phyloP scores from a whole-genome alignment of 1,139 yeast genomes.

The Scheffersomyces titani region DNA sequence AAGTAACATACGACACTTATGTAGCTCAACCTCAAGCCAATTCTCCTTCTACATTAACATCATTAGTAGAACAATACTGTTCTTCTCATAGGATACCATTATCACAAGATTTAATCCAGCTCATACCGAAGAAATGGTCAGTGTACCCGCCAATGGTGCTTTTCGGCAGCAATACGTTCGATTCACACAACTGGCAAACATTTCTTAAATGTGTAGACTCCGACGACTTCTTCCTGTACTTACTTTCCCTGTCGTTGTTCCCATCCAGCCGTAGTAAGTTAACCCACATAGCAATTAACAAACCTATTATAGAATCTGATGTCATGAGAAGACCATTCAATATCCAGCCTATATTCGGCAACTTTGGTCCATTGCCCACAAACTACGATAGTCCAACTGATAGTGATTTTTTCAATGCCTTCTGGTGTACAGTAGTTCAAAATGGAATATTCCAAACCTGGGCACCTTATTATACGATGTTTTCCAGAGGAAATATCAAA shows the following conservation, averaged over 20 bases:
- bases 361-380: slow-evolving; percentile 54
- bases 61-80: not conserved
- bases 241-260: slow-evolving; percentile 17
- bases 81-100: not conserved
- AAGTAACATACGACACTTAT: not conserved
- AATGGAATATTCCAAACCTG: slow-evolving; percentile 78
- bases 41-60: not conserved
- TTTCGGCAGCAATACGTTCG: slow-evolving; percentile 48
- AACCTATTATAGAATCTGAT: slow-evolving; percentile 61
- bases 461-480: slow-evolving; percentile 89
- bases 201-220: slow-evolving; percentile 13
- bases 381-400: slow-evolving; percentile 37
- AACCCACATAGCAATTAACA: slow-evolving; percentile 72
- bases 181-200: slow-evolving; percentile 32
- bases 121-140: slow-evolving; percentile 56
- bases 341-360: slow-evolving; percentile 61
- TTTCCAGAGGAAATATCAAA: slow-evolving; percentile 83
- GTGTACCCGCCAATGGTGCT: slow-evolving; percentile 70
- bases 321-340: slow-evolving; percentile 64
- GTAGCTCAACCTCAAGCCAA: not conserved
- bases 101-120: not conserved
- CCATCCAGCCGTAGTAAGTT: slow-evolving; percentile 11
- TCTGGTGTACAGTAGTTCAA: slow-evolving; percentile 75
- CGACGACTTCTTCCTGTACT: slow-evolving; percentile 21
- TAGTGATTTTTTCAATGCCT: slow-evolving; percentile 49